These are phyloP conservation scores for Microbotryum violaceum DNA, from an alignment of 1,284 basidiomycete genomes.

Conservation along the genomic window DNA sequence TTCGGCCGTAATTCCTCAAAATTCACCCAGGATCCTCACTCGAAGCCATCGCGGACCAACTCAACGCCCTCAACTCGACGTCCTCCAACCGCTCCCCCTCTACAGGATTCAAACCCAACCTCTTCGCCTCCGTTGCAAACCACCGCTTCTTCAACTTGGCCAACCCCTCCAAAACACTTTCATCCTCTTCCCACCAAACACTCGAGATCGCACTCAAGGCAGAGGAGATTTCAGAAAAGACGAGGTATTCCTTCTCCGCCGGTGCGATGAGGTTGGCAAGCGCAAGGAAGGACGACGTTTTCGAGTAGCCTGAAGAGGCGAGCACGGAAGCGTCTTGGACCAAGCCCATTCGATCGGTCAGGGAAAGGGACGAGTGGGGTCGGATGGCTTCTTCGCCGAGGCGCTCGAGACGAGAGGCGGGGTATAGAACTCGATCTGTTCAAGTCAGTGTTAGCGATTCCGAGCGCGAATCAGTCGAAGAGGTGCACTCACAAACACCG, in stretches of 20 bases:
- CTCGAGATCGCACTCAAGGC: slow-evolving; percentile 53
- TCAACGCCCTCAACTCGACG: slow-evolving; percentile 66
- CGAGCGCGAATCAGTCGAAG: too few species aligned
- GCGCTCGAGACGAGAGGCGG: slow-evolving; percentile 65
- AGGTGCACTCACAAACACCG: slow-evolving; percentile 61
- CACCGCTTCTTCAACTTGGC: slow-evolving; percentile 47
- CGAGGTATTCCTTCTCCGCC: slow-evolving; percentile 54
- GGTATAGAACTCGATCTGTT: slow-evolving; percentile 77
- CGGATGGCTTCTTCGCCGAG: slow-evolving; percentile 68
- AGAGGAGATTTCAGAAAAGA: slow-evolving; percentile 58
- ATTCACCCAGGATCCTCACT: slow-evolving; percentile 5
- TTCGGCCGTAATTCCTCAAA: too few species aligned
- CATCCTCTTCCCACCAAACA: slow-evolving; percentile 78
- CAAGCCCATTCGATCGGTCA: slow-evolving; percentile 36
- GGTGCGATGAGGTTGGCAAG: slow-evolving; percentile 30
- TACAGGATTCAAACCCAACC: slow-evolving; percentile 68
- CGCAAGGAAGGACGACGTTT: slow-evolving; percentile 39
- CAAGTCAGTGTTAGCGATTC: background rate
- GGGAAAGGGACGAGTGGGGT: too few species aligned
- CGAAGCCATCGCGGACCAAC: slow-evolving; percentile 53
- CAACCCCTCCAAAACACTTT: slow-evolving; percentile 53
- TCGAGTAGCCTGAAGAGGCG: slow-evolving; percentile 41
- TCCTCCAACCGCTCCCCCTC: slow-evolving; percentile 51
- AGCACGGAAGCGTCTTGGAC: slow-evolving; percentile 42
- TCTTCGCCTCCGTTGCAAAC: slow-evolving; percentile 68